Evolutionary conservation across 495 filamentous ascomycete genomes (phyloP).

Genomic region (Sordaria brevicollis): DNA sequence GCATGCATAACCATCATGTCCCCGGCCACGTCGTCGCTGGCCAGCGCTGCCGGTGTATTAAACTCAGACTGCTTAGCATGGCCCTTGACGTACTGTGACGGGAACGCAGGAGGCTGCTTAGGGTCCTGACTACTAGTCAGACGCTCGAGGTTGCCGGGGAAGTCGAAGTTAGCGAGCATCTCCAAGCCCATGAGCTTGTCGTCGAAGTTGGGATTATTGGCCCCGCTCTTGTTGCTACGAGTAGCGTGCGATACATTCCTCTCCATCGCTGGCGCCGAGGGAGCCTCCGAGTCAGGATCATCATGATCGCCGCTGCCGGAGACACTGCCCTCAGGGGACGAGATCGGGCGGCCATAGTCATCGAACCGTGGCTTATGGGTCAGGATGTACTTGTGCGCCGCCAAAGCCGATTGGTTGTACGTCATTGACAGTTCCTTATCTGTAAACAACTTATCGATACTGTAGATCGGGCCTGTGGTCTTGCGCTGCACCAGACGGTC

Average conservation of each 20-base stretch:
- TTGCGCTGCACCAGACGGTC: constrained; percentile 35
- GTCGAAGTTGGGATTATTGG: constrained; percentile 43
- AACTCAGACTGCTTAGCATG: constrained; percentile 32
- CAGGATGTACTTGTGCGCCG: constrained; percentile 46
- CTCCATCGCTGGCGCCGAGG: constrained; percentile 57
- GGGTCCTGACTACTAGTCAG: constrained; percentile 33
- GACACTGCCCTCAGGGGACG: constrained; percentile 43
- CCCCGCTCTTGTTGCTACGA: constrained; percentile 54
- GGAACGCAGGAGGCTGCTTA: constrained; percentile 51
- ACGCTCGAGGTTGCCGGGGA: constrained; percentile 44
- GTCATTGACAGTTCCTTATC: constrained; percentile 81
- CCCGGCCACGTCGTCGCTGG: constrained; percentile 47
- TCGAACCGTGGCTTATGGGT: constrained; percentile 38
- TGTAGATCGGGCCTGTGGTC: constrained; percentile 48
- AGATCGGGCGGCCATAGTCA: constrained; percentile 32
- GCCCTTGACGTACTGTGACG: constrained; percentile 39
- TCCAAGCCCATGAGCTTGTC: constrained; percentile 46
- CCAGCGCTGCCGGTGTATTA: constrained; percentile 39
- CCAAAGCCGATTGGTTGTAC: constrained; percentile 60
- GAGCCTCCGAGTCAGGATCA: constrained; percentile 31
- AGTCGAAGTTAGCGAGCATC: constrained; percentile 51
- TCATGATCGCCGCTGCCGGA: constrained; percentile 38
- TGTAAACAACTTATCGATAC: constrained; percentile 83
- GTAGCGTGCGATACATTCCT: constrained; percentile 64
- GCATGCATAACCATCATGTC: constrained; percentile 50